Conservation (phyloP, 495 filamentous ascomycete species). For the Clohesyomyces aquaticus region DNA sequence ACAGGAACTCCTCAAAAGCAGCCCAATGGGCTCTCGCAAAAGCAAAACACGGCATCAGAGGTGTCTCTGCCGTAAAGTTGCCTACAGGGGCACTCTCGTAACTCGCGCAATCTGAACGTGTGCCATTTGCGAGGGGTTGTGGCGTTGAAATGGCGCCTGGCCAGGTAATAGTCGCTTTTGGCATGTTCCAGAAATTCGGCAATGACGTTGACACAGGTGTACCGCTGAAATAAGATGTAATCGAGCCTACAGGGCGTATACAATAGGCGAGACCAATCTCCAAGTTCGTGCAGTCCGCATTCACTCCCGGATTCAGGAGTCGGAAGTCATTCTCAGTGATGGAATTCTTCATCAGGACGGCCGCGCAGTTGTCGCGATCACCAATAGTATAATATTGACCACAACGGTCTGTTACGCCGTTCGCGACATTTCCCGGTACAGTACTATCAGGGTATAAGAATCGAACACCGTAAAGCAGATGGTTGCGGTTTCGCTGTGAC, state of each 20-base stretch:
- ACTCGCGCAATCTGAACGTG: constrained; percentile 32
- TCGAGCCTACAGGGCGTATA: constrained; percentile 42
- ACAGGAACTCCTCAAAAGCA: not conserved
- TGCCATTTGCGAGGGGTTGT: constrained; percentile 30
- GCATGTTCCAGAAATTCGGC: constrained; percentile 5
- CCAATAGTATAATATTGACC: constrained; percentile 14
- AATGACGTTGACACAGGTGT: not conserved
- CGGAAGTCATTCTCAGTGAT: constrained; percentile 43
- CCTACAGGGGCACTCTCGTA: constrained; percentile 24
- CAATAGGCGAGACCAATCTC: constrained; percentile 39
- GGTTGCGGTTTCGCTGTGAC: too few species aligned
- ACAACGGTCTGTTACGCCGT: constrained; percentile 24
- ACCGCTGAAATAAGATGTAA: constrained; percentile 7
- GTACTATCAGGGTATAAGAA: not conserved
- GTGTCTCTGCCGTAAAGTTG: not conserved
- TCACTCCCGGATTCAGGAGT: constrained; percentile 42
- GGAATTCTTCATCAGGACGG: constrained; percentile 36
- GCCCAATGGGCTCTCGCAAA: not conserved
- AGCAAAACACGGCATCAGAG: not conserved
- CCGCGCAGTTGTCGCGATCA: constrained; percentile 43
- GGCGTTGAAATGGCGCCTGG: constrained; percentile 1
- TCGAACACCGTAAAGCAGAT: too few species aligned
- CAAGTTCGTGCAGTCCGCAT: constrained; percentile 47
- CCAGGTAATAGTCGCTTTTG: constrained; percentile 15
- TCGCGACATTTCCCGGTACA: not conserved